These are phyloP conservation scores for Suillus brevipes DNA, from an alignment of 768 basidiomycete genomes.

Conservation along the genomic window DNA sequence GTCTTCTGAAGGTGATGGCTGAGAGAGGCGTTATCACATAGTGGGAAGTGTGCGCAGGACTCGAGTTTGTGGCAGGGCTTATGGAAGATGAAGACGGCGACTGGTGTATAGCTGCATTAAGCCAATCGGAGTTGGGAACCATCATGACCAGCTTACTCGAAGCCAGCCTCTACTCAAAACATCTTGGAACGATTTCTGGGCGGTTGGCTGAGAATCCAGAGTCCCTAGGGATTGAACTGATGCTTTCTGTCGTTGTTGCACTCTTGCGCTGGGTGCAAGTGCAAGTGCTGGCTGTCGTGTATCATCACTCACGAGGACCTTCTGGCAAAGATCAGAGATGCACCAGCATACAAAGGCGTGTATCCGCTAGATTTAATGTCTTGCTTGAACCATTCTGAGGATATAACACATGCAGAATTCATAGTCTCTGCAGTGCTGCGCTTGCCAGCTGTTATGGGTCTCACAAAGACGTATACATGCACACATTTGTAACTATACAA, in stretches of 20 bases:
- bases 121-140: neutral
- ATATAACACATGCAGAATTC: slow-evolving; percentile 55
- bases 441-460: slow-evolving; percentile 69
- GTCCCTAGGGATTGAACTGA: slow-evolving; percentile 19
- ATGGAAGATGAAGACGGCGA: slow-evolving; percentile 18
- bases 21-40: slow-evolving; percentile 39
- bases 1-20: slow-evolving; percentile 13
- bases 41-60: slow-evolving; percentile 46
- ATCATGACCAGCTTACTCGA: slow-evolving; percentile 3
- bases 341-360: slow-evolving; percentile 59
- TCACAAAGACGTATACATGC: slow-evolving; percentile 80
- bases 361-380: slow-evolving; percentile 42
- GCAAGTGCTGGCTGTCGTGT: slow-evolving; percentile 48
- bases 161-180: neutral
- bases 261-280: slow-evolving; percentile 33
- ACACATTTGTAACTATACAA: too few relatives aligned
- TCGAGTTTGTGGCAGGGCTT: slow-evolving; percentile 49
- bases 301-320: slow-evolving; percentile 63
- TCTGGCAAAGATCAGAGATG: slow-evolving; percentile 43
- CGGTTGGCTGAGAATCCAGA: neutral
- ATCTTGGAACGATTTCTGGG: slow-evolving; percentile 1
- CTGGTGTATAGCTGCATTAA: neutral
- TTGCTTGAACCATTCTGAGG: slow-evolving; percentile 32
- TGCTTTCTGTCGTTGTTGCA: slow-evolving; percentile 34
- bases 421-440: slow-evolving; percentile 67